Evolutionary conservation across 108 stramenopile species (phyloP).

Genomic region (Nitzschia sp.): DNA sequence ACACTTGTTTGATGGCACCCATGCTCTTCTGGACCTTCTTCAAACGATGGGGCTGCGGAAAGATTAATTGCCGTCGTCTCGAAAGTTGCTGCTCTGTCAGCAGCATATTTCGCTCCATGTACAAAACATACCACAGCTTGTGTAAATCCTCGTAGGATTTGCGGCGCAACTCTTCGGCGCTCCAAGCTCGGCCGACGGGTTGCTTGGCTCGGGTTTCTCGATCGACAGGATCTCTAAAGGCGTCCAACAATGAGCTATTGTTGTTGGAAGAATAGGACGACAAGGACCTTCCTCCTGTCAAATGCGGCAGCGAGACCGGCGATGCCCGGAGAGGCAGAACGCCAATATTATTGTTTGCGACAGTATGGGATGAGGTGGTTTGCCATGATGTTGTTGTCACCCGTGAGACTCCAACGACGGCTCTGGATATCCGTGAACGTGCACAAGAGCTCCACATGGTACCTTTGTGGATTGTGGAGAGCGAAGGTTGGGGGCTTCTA

Average conservation of each 20-base stretch:
- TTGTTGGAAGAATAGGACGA: constrained; percentile 13
- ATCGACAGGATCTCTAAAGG: constrained; percentile 77
- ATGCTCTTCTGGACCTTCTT: constrained; percentile 84
- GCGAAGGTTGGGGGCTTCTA: no score
- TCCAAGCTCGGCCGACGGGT: constrained; percentile 79
- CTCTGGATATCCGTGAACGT: not conserved
- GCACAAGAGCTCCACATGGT: not conserved
- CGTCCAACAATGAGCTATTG: constrained; percentile 52
- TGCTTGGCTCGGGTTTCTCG: constrained; percentile 55
- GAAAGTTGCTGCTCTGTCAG: constrained; percentile 81
- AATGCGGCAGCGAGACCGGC: no score
- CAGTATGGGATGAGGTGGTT: not conserved
- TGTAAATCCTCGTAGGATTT: constrained; percentile 92
- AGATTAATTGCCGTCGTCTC: constrained; percentile 57
- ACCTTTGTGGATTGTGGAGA: no score
- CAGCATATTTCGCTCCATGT: constrained; percentile 92
- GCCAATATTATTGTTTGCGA: no score
- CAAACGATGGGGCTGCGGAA: constrained; percentile 76
- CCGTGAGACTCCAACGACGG: not conserved
- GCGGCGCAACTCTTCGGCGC: constrained; percentile 77
- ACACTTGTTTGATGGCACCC: constrained; percentile 84
- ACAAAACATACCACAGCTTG: constrained; percentile 91
- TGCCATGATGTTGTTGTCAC: not conserved
- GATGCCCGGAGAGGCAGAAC: no score
- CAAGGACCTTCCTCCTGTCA: not conserved